phyloP scores from a whole-genome alignment of 148 eudicot species.

The Chenopodium berlandieri region DNA sequence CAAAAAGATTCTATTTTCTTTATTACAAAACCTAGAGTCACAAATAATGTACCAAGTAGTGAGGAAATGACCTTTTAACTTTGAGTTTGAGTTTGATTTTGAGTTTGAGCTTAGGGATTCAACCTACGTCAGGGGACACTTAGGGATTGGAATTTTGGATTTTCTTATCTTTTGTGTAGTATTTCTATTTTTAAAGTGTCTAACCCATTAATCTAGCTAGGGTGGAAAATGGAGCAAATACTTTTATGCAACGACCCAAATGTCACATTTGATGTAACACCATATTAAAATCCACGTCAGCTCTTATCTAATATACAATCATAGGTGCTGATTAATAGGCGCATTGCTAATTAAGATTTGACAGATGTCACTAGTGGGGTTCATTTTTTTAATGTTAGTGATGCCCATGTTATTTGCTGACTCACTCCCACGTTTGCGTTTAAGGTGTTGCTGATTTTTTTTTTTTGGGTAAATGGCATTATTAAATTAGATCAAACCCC shows the following conservation, averaged over 20 bases:
- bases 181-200: too few species aligned
- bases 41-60: too few species aligned
- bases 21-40: too few species aligned
- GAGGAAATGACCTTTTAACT: too few species aligned
- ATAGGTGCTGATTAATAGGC: background rate
- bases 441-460: background rate
- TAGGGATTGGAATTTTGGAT: too few species aligned
- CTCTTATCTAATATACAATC: background rate
- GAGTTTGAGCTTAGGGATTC: too few species aligned
- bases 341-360: background rate
- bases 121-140: too few species aligned
- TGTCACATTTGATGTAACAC: background rate
- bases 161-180: too few species aligned
- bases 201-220: too few species aligned
- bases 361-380: background rate
- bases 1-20: too few species aligned
- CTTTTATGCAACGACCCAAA: background rate
- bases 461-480: background rate
- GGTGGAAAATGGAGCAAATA: too few species aligned
- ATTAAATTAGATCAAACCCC: background rate
- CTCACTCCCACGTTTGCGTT: constrained; percentile 17
- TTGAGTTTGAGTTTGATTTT: too few species aligned
- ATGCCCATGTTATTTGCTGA: constrained; percentile 21
- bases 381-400: background rate
- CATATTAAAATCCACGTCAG: background rate